Evolutionary conservation across 2,329 filamentous ascomycete genomes (phyloP), one percentile per base, ranked within the genome.

Genomic region (Diaporthe aspalathi): DNA sequence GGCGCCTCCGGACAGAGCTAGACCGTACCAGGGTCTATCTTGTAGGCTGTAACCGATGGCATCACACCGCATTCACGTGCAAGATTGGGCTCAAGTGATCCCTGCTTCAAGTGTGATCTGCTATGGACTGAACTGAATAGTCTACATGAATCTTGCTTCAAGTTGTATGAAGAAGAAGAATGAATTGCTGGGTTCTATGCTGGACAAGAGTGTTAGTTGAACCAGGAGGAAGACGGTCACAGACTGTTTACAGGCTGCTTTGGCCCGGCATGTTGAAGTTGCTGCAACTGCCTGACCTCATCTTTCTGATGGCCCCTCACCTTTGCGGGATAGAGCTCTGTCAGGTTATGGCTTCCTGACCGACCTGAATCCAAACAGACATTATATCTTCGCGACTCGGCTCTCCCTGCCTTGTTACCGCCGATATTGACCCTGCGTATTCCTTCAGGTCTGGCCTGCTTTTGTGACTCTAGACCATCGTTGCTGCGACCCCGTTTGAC

Each of bases 251-350:
- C n/a, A n/a, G n/a, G n/a, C n/a, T n/a, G n/a, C n/a, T n/a, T n/a
- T 20, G 27, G 14, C 14, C 60, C 24, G n/a, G 29, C 45, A 29
- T 12, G 38, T 20, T 16, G 8, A 32, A 35, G 43, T 24, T 24
- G 43, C 27, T 63, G 57, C 40, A 32, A 47, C 24, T 47, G 43
- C 27, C 43, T 63, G 60, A 63, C 60, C 60, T 49, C 60, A 49
- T 35, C 43, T 22, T 24, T 22, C 17, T 20, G 32, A 63, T 12
- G 43, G 45, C 60, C 60, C 60, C 60, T 65, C 60, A 38, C 6
- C 29, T 3, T 22, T 11, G 29, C 20, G 60, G 43, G 11, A 49
- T 12, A 35, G 60, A 35, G 60, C 27, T 47, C 27, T 68, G 20
- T 24, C 32, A 47, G 20, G 40, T 49, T 12, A 29, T 20, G 22